phyloP scores from a whole-genome alignment of 78 protist genomes.

The Thecamonas trahens region DNA sequence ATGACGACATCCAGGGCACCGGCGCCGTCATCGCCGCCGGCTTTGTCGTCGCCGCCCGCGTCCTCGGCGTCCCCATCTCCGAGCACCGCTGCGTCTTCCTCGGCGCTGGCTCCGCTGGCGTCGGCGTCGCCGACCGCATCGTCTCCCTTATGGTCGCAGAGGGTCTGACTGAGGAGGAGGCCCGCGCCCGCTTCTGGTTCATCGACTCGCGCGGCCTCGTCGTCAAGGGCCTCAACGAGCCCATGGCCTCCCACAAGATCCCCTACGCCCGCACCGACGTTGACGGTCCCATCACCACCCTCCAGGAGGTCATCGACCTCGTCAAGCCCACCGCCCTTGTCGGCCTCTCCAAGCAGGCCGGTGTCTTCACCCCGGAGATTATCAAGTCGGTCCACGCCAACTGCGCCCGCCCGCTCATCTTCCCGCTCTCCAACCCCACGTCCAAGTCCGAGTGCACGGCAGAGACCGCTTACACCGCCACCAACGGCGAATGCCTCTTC shows the following conservation, averaged over 20 bases:
- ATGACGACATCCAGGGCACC: slow-evolving; percentile 96
- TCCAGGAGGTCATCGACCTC: not conserved
- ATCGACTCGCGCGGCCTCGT: slow-evolving; percentile 61
- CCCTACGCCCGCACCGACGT: slow-evolving; percentile 58
- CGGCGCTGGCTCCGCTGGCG: slow-evolving; percentile 92
- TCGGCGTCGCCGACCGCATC: slow-evolving; percentile 68
- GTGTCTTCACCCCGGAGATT: slow-evolving; percentile 67
- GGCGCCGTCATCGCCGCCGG: slow-evolving; percentile 58
- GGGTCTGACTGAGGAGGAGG: slow-evolving; percentile 59
- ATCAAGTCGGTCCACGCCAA: slow-evolving; percentile 33
- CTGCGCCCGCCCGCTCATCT: slow-evolving; percentile 78
- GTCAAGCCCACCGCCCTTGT: slow-evolving; percentile 76
- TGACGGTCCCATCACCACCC: not conserved
- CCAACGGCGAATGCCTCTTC: slow-evolving; percentile 73
- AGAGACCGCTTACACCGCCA: slow-evolving; percentile 72
- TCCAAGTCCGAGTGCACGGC: slow-evolving; percentile 87
- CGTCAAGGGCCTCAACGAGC: slow-evolving; percentile 53
- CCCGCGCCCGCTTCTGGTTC: slow-evolving; percentile 59
- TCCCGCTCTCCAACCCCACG: slow-evolving; percentile 83
- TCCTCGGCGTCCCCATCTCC: slow-evolving; percentile 50
- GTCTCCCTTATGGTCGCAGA: not conserved
- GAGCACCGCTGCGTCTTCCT: slow-evolving; percentile 69
- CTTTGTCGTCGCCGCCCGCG: slow-evolving; percentile 77
- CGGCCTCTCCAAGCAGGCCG: slow-evolving; percentile 77
- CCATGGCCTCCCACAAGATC: slow-evolving; percentile 57